Evolutionary conservation across 805 yeast genomes (phyloP).

Genomic region (Barnettozyma sucrosica): DNA sequence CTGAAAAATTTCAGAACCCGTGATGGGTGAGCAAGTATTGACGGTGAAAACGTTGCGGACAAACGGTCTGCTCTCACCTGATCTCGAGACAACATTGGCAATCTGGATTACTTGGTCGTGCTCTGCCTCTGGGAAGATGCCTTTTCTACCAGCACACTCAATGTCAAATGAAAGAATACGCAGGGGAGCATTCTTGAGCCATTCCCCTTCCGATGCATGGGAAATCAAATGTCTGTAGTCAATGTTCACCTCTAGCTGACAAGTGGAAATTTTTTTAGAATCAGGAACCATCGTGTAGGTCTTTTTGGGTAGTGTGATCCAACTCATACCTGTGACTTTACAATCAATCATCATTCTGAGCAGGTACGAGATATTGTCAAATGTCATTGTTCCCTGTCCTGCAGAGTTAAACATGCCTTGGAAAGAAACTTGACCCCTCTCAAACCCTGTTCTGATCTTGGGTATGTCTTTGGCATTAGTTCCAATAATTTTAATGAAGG

Average conservation of each 20-base stretch:
- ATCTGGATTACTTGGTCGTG: constrained; percentile 94
- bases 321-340: constrained; percentile 91
- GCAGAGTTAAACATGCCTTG: constrained; percentile 56
- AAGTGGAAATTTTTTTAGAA: constrained; percentile 50
- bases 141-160: constrained; percentile 97
- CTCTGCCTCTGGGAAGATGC: constrained; percentile 92
- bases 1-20: constrained; percentile 85
- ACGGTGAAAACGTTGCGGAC: constrained; percentile 93
- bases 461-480: constrained; percentile 62
- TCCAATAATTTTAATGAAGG: constrained; percentile 71
- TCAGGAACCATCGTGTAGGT: constrained; percentile 49
- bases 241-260: constrained; percentile 80
- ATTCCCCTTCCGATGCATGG: constrained; percentile 88
- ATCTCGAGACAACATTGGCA: constrained; percentile 84
- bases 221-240: constrained; percentile 64
- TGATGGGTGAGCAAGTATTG: constrained; percentile 84
- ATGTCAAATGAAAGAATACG: constrained; percentile 93
- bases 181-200: constrained; percentile 89
- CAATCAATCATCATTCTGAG: constrained; percentile 90
- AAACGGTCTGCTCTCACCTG: constrained; percentile 84
- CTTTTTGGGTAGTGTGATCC: constrained; percentile 84
- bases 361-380: constrained; percentile 84
- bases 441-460: constrained; percentile 73
- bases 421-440: constrained; percentile 67
- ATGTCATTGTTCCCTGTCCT: constrained; percentile 55